Percentiles rank a stretch among this genome's conserved stretches.
phyloP scores from a whole-genome alignment of 2,329 filamentous ascomycete species.

The Cadophora sp. region DNA sequence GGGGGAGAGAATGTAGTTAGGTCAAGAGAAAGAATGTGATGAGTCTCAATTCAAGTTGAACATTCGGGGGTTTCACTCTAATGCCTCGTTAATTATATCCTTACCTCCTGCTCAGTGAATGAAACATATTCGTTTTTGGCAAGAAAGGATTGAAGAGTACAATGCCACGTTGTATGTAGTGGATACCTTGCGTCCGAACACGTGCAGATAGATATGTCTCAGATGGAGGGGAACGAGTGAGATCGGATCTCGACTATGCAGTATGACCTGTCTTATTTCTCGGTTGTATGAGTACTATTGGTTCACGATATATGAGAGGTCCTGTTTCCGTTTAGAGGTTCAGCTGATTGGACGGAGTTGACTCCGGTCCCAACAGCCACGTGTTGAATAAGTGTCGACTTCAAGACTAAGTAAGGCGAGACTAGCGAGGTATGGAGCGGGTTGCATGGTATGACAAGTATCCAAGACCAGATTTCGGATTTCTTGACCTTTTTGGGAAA shows the following conservation, averaged over 20 bases:
- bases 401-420: no score
- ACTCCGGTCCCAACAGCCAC: no score
- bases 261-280: background rate
- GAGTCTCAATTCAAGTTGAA: background rate
- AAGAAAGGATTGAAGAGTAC: background rate
- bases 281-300: background rate
- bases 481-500: no score
- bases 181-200: background rate
- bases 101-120: no score
- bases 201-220: background rate
- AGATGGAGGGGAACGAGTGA: constrained; percentile 5
- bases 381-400: no score
- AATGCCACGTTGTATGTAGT: background rate
- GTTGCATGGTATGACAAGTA: no score
- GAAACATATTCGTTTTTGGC: background rate
- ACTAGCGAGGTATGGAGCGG: no score
- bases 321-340: background rate
- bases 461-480: no score
- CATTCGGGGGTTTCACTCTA: background rate
- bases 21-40: no score
- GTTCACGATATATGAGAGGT: background rate
- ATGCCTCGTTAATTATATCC: background rate
- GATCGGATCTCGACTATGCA: background rate
- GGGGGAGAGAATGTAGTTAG: background rate
- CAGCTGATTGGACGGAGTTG: no score